phyloP scores from a whole-genome alignment of 176 grass and related monocot species.

The Cenchrus americanus region DNA sequence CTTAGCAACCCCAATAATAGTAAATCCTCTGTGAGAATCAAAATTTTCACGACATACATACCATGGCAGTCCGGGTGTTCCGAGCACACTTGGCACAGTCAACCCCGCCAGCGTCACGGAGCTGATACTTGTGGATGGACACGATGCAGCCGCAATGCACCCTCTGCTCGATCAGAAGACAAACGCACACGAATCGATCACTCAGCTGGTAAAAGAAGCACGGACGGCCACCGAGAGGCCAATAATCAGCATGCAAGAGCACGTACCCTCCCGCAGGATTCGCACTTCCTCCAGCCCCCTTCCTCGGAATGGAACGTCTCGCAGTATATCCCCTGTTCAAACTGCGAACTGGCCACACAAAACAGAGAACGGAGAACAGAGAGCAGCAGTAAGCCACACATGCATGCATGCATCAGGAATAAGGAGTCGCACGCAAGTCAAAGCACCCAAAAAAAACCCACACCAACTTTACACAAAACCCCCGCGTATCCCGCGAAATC shows the following conservation, averaged over 20 bases:
- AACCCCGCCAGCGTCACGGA: constrained; percentile 91
- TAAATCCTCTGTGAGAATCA: not conserved
- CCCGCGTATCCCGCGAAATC: constrained; percentile 43
- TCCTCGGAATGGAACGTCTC: constrained; percentile 87
- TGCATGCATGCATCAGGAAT: constrained; percentile 55
- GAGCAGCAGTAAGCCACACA: constrained; percentile 5
- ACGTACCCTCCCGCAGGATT: constrained; percentile 89
- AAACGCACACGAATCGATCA: constrained; percentile 12
- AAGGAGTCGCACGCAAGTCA: constrained; percentile 55
- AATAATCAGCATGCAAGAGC: constrained; percentile 26
- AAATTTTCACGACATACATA: constrained; percentile 19
- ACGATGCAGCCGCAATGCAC: constrained; percentile 98
- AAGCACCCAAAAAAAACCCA: constrained; percentile 38
- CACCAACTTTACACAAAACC: constrained; percentile 46
- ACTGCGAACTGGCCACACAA: constrained; percentile 53
- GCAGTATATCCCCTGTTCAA: constrained; percentile 94
- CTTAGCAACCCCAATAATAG: constrained; percentile 12
- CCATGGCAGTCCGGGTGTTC: constrained; percentile 51
- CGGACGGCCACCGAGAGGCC: not conserved
- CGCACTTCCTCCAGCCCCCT: constrained; percentile 93
- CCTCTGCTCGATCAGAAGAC: constrained; percentile 54
- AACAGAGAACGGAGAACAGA: constrained; percentile 25
- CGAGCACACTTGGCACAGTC: constrained; percentile 79
- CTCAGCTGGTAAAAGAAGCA: constrained; percentile 24
- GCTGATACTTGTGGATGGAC: constrained; percentile 66